Base-by-base conservation (phyloP, 257 asterid species). In the Solanum verrucosum region DNA sequence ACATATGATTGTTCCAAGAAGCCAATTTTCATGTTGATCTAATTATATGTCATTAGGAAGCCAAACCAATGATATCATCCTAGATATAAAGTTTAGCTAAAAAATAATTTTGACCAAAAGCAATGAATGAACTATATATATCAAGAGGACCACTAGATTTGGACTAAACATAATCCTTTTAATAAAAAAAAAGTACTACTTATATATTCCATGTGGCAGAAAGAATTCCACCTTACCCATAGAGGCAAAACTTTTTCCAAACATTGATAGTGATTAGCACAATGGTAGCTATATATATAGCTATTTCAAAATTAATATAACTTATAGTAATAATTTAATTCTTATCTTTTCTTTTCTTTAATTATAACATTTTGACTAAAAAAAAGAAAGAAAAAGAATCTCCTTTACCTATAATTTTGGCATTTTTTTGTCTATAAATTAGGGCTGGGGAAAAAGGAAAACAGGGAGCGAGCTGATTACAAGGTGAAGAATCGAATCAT, bases 211-310 rank as follows among this genome's bases (percentile, higher is more conserved):
- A 73, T 60, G 31, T 29, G 83, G 46, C 52, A 25, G 35, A 56
- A 77, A 84, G 15, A 60, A 7, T 18, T 52, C 87, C 75, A 88
- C 42, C 56, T 40, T 21, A 87, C 52, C 37, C 67, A 27, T 46
- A 9, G 85, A 46, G 10, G 11, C 68, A 46, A 46, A 35, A 81
- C 68, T 46, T 88, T 90, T 89, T 90, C 86, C 77, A 49, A 67
- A 87, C 37, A 83, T 84, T 88, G 94, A 91, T 90, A 79, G 89
- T 5, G 91, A 92, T 89, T 42, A 88, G 81, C 92, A 91, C 90
- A 63, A 25, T 38, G 84, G 18, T 15, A 52, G 23, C 23, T 52
- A 52, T 52, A 52, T 13, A 40, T 13, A 40, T 59, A 85, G n/a
- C 25, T 79, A 79, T 7, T 81, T 27, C 85, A 49, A 81, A n/a